Evolutionary conservation across 2,329 filamentous ascomycete species (phyloP), one percentile per base, ranked within the genome.

Genomic region (Colletotrichum sp.): DNA sequence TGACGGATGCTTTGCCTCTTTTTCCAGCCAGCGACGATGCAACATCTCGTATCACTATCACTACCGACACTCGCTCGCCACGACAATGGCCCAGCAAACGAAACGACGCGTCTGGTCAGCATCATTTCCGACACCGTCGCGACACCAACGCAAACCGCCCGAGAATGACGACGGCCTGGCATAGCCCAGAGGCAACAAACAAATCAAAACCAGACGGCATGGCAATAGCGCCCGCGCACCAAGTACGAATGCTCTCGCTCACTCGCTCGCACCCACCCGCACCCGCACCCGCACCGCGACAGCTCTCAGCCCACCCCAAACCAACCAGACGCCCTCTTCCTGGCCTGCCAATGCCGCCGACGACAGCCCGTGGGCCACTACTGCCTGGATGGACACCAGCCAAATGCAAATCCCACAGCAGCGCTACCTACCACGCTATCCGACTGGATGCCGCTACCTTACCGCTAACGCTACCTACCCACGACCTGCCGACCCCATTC

Each of bases 341-440:
- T 32, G 36, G 60, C 26, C 36, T 70, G 67, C 67, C 67, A 62
- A 62, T 62, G 36, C 67, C 26, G 26, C 56, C 56, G 67, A 52
- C 24, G 32, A 73, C 64, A 36, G 70, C 24, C 69, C 69, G 70
- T 68, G 73, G 62, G 56, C 64, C 69, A 24, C 71, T 48, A 70
- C 18, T 66, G 62, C 21, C 16, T 52, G 62, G 34, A 66, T 43
- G 52, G 55, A 38, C 9, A 72, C 73, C 73, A 75, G 32, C 73
- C 56, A 64, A 73, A 75, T 75, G 72, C 73, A 68, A 67, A 68
- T 73, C 69, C 56, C 70, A 52, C 43, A 30, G 64, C 72, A 65
- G 70, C 70, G 64, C 73, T 75, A 71, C 36, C 68, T 26, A 61
- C 21, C 64, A 66, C 69, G 36, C 66, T 68, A 70, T 21, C 67